These are phyloP conservation scores for Solanum pimpinellifolium DNA, from an alignment of 257 asterid genomes.

Conservation along the genomic window DNA sequence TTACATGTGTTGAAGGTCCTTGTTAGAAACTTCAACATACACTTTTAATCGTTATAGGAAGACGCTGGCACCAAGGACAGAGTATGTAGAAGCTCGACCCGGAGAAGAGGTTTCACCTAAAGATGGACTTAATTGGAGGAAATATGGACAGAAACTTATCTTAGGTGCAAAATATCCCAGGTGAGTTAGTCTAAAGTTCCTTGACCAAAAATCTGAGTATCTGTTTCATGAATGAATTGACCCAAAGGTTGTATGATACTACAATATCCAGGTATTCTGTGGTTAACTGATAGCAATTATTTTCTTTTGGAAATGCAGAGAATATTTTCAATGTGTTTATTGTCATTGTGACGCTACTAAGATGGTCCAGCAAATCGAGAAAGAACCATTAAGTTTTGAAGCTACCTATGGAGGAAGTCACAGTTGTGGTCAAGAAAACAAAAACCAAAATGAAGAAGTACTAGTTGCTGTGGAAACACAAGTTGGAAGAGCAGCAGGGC, in stretches of 20 bases:
- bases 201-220: not conserved
- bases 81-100: not conserved
- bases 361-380: not conserved
- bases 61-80: not conserved
- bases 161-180: constrained; percentile 29
- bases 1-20: not conserved
- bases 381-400: not conserved
- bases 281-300: not conserved
- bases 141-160: constrained; percentile 38
- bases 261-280: not conserved
- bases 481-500: too few relatives aligned
- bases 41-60: not conserved
- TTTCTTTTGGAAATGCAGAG: not conserved
- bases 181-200: not conserved
- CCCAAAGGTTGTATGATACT: not conserved
- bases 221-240: not conserved
- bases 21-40: not conserved
- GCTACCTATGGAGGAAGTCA: not conserved
- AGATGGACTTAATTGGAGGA: constrained; percentile 34
- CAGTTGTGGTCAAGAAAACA: constrained; percentile 2
- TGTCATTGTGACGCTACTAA: not conserved
- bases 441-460: not conserved
- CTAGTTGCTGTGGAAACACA: not conserved
- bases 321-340: not conserved
- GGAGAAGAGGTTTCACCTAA: not conserved